Base-by-base conservation (phyloP, 1,284 basidiomycete species). In the Hemileia vastatrix region DNA sequence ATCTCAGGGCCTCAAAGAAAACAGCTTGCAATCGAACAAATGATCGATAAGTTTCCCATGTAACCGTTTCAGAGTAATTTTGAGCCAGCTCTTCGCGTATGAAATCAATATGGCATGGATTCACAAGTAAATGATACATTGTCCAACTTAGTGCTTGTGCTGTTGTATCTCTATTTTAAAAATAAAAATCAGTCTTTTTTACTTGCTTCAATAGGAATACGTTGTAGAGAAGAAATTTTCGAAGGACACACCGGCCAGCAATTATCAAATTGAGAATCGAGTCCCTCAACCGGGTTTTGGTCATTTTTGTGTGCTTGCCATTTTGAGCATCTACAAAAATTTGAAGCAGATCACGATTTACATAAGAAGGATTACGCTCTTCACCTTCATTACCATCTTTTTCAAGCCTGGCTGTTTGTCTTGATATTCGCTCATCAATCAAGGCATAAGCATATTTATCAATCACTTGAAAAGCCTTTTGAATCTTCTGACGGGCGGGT, bases 231-330 rank as follows among this genome's bases (percentile, higher is more conserved):
- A 5, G 44, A 5, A 21, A 36, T 11, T 52, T 1, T 6, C 24
- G 31, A n/a, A 9, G 11, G 13, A 54, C 40, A 19, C 36, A 61
- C 58, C 58, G 50, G 11, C 58, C 58, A 43, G 58, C 58, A 54
- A 61, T 47, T 5, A 61, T 54, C 1, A 61, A 31, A 33, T 54
- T 61, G 15, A 61, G 33, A 3, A 31, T 19, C 15, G 50, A 27
- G 23, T 61, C 58, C 31, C 50, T 61, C 6, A 61, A 36, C 40
- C 54, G 51, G 15, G 8, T 19, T 33, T 61, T 49, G 54, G 55
- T 64, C 47, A 67, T 27, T 2, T n/a, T n/a, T n/a, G n/a, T n/a
- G n/a, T n/a, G n/a, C n/a, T n/a, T n/a, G n/a, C n/a, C n/a, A n/a
- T n/a, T n/a, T n/a, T n/a, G n/a, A n/a, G n/a, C n/a, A n/a, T n/a